These are phyloP conservation scores for Coemansia sp. DNA, from an alignment of 192 early-diverging fungal genomes.

Conservation along the genomic window DNA sequence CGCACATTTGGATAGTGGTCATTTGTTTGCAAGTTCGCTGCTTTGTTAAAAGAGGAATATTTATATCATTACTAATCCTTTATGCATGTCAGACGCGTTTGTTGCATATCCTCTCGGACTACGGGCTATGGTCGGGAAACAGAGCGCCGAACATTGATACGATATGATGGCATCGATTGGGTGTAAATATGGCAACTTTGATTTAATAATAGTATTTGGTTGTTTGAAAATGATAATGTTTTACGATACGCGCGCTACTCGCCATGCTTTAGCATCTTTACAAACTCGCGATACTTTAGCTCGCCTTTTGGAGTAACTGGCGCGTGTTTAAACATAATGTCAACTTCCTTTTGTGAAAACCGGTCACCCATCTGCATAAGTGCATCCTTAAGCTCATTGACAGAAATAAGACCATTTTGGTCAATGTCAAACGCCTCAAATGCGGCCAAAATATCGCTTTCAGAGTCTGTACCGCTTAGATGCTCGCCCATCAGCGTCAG, in stretches of 20 bases:
- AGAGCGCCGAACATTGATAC: too few species aligned
- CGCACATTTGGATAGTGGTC: too few species aligned
- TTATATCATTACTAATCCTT: too few species aligned
- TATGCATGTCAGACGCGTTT: too few species aligned
- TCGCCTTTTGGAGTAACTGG: slow-evolving; percentile 69
- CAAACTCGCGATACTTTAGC: slow-evolving; percentile 93
- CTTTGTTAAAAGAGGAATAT: too few species aligned
- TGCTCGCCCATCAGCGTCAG: slow-evolving; percentile 95
- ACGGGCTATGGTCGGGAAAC: too few species aligned
- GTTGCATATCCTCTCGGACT: too few species aligned
- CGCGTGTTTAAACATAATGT: slow-evolving; percentile 90
- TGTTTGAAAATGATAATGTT: too few species aligned
- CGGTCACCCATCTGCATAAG: slow-evolving; percentile 95
- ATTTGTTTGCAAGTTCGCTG: too few species aligned
- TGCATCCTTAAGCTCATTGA: slow-evolving; percentile 75
- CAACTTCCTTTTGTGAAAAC: slow-evolving; percentile 90
- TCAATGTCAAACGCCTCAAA: slow-evolving; percentile 92
- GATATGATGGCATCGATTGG: too few species aligned
- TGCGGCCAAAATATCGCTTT: slow-evolving; percentile 84
- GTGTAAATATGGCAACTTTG: too few species aligned
- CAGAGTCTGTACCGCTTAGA: slow-evolving; percentile 86
- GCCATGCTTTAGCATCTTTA: slow-evolving; percentile 87
- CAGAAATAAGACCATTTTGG: slow-evolving; percentile 75
- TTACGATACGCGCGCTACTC: slow-evolving; percentile 9
- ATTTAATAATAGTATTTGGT: too few species aligned